A percentile compares a stretch with the other conserved stretches of the same genome.
These are phyloP conservation scores for Agaricales sp. DNA, from an alignment of 1,284 basidiomycete species.

Conservation along the genomic window DNA sequence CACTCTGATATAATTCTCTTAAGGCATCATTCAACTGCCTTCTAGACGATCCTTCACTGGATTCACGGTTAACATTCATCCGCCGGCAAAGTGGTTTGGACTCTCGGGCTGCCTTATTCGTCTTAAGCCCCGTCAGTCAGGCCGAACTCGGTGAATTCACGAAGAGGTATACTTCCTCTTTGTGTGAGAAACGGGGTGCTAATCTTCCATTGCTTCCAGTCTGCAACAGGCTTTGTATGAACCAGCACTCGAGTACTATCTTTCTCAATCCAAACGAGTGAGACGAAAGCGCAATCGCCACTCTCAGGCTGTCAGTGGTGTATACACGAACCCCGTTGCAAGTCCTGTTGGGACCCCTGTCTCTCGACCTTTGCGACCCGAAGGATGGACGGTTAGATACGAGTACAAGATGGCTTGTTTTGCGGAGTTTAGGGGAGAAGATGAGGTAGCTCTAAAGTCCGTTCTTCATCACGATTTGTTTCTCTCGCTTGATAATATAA, in stretches of 20 bases:
- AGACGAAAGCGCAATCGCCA: conserved; percentile 80
- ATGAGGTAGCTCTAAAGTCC: conserved; percentile 80
- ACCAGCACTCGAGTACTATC: conserved; percentile 86
- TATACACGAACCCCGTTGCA: conserved; percentile 34
- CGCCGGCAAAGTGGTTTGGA: conserved; percentile 83
- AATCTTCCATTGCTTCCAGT: conserved; percentile 25
- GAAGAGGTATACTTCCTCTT: conserved; percentile 38
- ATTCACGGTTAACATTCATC: conserved; percentile 76
- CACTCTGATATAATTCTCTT: conserved; percentile 3
- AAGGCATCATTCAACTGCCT: conserved; percentile 1
- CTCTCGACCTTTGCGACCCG: conserved; percentile 57
- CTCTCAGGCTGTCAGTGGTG: conserved; percentile 31
- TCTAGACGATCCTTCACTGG: conserved; percentile 75
- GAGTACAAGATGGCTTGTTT: conserved; percentile 97
- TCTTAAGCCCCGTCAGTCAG: conserved; percentile 82
- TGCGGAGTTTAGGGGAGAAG: conserved; percentile 87
- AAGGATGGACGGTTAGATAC: conserved; percentile 94
- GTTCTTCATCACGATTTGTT: conserved; percentile 18
- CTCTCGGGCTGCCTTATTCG: conserved; percentile 86
- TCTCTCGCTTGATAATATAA: conserved; percentile 10
- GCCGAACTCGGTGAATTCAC: conserved; percentile 82
- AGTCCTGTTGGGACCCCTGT: conserved; percentile 31
- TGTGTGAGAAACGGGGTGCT: conserved; percentile 1
- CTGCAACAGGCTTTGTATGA: conserved; percentile 85
- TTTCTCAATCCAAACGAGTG: conserved; percentile 84